Conservation (phyloP, 495 filamentous ascomycete species). For the Aspergillus coremiiformis region DNA sequence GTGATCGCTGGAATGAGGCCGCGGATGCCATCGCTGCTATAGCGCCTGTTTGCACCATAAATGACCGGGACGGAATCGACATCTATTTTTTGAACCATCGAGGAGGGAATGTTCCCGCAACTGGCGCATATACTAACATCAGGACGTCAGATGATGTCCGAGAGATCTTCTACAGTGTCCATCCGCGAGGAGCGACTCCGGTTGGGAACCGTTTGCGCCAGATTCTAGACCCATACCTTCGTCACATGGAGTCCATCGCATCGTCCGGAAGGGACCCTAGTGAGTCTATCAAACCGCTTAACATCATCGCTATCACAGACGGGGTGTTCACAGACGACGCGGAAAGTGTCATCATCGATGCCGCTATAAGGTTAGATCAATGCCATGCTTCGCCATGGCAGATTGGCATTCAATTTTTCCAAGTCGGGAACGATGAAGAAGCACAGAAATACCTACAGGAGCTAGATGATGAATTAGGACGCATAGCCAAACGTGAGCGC, state of each 20-base stretch:
- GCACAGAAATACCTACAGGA: constrained; percentile 60
- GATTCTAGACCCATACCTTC: constrained; percentile 68
- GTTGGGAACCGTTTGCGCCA: constrained; percentile 65
- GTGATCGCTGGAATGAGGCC: constrained; percentile 68
- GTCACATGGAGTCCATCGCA: constrained; percentile 32
- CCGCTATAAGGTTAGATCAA: constrained; percentile 63
- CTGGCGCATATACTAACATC: constrained; percentile 51
- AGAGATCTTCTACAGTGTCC: constrained; percentile 59
- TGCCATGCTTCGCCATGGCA: constrained; percentile 73
- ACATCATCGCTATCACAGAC: constrained; percentile 92
- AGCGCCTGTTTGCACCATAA: constrained; percentile 73
- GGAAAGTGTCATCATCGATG: constrained; percentile 59
- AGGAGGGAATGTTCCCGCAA: constrained; percentile 18
- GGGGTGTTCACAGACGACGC: constrained; percentile 78
- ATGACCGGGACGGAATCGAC: constrained; percentile 88
- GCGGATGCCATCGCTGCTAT: constrained; percentile 64
- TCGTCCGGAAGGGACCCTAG: constrained; percentile 35
- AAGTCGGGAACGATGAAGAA: constrained; percentile 68
- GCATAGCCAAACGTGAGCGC: constrained; percentile 37
- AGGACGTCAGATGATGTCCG: constrained; percentile 44
- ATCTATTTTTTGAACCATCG: constrained; percentile 82
- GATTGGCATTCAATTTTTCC: constrained; percentile 94
- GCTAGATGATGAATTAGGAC: constrained; percentile 69
- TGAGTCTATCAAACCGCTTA: constrained; percentile 63
- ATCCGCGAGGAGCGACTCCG: constrained; percentile 61